Conservation (phyloP, 2,329 filamentous ascomycete genomes). For the Ophiostoma tasmaniense region DNA sequence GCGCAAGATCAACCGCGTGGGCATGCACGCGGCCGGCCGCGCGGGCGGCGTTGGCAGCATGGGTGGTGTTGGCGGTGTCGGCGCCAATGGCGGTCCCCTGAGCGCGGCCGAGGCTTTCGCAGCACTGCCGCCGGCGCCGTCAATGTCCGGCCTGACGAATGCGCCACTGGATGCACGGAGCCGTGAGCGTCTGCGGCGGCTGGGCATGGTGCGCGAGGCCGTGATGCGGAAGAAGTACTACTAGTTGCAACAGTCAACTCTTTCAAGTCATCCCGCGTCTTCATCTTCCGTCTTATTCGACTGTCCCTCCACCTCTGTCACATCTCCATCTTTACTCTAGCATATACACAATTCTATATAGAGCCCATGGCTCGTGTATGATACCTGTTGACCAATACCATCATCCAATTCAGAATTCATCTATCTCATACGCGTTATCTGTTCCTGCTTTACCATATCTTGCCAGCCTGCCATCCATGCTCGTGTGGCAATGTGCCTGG, state of each 20-base stretch:
- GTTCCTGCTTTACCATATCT: not conserved
- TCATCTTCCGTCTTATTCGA: not conserved
- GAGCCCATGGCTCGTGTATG: not conserved
- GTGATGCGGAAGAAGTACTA: slow-evolving; percentile 20
- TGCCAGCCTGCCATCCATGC: too few species aligned
- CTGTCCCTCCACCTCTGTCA: not conserved
- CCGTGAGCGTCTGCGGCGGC: slow-evolving; percentile 42
- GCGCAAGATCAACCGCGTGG: slow-evolving; percentile 44
- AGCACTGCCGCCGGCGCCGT: slow-evolving; percentile 2
- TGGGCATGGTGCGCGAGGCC: slow-evolving; percentile 29
- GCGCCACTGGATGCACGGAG: slow-evolving; percentile 43
- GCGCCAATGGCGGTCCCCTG: not conserved
- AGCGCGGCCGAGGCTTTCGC: slow-evolving; percentile 12
- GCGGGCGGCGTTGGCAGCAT: not conserved
- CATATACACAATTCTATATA: not conserved
- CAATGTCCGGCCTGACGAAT: slow-evolving; percentile 32
- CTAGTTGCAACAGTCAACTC: slow-evolving; percentile 2
- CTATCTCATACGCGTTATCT: not conserved
- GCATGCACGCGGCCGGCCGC: slow-evolving; percentile 25
- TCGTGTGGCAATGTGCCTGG: not conserved
- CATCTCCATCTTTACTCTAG: not conserved
- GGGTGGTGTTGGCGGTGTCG: not conserved
- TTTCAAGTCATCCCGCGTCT: not conserved
- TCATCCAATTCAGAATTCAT: not conserved
- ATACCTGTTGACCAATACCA: not conserved